Base-by-base conservation (phyloP, 1,284 basidiomycete genomes). In the Papiliotrema flavescens region DNA sequence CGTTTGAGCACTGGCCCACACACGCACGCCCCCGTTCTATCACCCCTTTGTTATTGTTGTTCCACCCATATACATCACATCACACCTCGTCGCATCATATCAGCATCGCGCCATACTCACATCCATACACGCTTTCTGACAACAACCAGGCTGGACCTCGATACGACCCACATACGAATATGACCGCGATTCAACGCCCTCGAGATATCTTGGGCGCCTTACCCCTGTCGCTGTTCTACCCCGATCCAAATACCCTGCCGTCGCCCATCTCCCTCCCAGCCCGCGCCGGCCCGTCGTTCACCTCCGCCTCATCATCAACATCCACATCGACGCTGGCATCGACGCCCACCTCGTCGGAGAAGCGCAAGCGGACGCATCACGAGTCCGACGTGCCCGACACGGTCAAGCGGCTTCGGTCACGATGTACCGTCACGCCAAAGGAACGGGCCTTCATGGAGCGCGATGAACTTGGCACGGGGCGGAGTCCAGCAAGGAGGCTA, bases 401-500 rank as follows among this genome's bases (percentile, higher is more conserved):
- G 19, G 17, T 45, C 36, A 40, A 54, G 47, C 56, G 46, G 19
- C 19, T 19, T 13, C 26, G 43, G 22, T 35, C 47, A 11, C 37
- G 28, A 19, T 32, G 55, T 22, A 34, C 24, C 17, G 43, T 65
- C 15, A 66, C 63, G 26, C 64, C 64, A 8, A 57, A 49, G 39
- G 59, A 57, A 5, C 62, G 56, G 32, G 48, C 44, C 5, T 49
- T 63, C n/a, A 43, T 69, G 40, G 59, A 61, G 34, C 56, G 53
- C 24, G 65, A 66, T 56, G 67, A 66, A 34, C 45, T 69, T 35
- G 67, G 67, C 3, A 45, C 57, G 19, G 67, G 65, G 2, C 59
- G 55, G 46, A 64, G 62, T 62, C 67, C 67, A 20, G 67, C 65
- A 6, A 67, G 67, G 45, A 57, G 60, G 26, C 47, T 69, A 34